phyloP scores from a whole-genome alignment of 345 rosid species.

The Sisymbrium altissimum region DNA sequence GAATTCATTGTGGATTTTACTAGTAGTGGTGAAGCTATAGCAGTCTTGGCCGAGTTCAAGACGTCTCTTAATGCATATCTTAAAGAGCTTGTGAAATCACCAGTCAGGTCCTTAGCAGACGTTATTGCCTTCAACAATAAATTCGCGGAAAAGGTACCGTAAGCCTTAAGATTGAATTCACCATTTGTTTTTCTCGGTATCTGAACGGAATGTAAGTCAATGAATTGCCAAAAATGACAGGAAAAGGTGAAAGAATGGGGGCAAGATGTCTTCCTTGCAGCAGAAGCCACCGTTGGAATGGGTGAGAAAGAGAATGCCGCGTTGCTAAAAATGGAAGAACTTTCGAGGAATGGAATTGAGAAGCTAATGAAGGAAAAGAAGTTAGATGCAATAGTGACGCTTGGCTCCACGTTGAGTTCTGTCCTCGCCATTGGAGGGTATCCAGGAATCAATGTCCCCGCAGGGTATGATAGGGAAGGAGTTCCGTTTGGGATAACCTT shows the following conservation, averaged over 20 bases:
- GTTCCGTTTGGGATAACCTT: too few species aligned
- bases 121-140: conserved; percentile 49
- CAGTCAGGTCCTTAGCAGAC: conserved; percentile 47
- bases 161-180: not conserved
- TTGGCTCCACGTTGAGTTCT: too few species aligned
- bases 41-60: conserved; percentile 55
- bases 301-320: too few species aligned
- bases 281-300: conserved; percentile 42
- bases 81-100: conserved; percentile 2
- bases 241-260: conserved; percentile 48
- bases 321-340: too few species aligned
- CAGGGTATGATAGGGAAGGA: too few species aligned
- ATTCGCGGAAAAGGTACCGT: conserved; percentile 41
- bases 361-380: too few species aligned
- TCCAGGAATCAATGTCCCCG: too few species aligned
- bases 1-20: conserved; percentile 12
- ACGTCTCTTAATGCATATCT: conserved; percentile 47
- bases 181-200: not conserved
- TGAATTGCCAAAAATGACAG: conserved; percentile 23
- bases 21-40: conserved; percentile 38
- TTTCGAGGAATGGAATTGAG: too few species aligned
- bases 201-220: not conserved
- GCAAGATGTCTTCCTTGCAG: conserved; percentile 41
- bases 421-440: too few species aligned
- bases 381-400: too few species aligned